Conservation (phyloP, 2,329 filamentous ascomycete genomes). For the Xylariales sp. region DNA sequence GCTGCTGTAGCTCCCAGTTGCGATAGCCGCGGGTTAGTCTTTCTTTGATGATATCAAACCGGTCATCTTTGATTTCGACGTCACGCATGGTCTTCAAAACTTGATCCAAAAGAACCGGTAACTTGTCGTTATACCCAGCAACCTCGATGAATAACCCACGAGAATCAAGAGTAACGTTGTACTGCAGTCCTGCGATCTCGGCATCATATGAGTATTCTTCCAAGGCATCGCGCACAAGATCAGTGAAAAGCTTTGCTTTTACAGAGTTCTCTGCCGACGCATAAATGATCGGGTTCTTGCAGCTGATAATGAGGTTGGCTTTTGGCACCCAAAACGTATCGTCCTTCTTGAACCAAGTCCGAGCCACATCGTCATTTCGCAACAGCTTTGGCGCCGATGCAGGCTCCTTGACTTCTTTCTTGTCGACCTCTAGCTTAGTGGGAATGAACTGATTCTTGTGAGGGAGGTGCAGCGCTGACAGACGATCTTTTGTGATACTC, state of each 20-base stretch:
- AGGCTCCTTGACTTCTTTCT: constrained; percentile 79
- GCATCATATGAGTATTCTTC: constrained; percentile 96
- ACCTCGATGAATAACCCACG: constrained; percentile 75
- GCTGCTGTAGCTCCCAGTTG: constrained; percentile 84
- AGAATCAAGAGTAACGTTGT: constrained; percentile 68
- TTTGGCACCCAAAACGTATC: constrained; percentile 98
- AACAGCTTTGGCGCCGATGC: constrained; percentile 73
- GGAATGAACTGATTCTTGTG: constrained; percentile 96
- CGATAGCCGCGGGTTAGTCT: constrained; percentile 70
- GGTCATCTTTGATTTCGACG: constrained; percentile 76
- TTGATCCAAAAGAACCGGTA: constrained; percentile 84
- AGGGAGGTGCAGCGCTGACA: constrained; percentile 75
- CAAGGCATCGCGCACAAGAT: constrained; percentile 82
- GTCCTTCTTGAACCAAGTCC: constrained; percentile 97
- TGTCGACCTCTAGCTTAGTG: constrained; percentile 87
- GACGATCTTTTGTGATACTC: constrained; percentile 52
- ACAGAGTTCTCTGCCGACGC: constrained; percentile 74
- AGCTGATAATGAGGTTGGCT: constrained; percentile 76
- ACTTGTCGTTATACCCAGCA: constrained; percentile 94
- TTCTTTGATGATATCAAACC: constrained; percentile 91
- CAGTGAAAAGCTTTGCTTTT: constrained; percentile 75
- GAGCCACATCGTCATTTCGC: constrained; percentile 73
- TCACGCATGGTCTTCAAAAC: constrained; percentile 81
- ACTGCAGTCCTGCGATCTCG: constrained; percentile 83
- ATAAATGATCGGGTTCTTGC: constrained; percentile 75